phyloP scores from a whole-genome alignment of 257 asterid genomes.

The Linaria vulgaris region DNA sequence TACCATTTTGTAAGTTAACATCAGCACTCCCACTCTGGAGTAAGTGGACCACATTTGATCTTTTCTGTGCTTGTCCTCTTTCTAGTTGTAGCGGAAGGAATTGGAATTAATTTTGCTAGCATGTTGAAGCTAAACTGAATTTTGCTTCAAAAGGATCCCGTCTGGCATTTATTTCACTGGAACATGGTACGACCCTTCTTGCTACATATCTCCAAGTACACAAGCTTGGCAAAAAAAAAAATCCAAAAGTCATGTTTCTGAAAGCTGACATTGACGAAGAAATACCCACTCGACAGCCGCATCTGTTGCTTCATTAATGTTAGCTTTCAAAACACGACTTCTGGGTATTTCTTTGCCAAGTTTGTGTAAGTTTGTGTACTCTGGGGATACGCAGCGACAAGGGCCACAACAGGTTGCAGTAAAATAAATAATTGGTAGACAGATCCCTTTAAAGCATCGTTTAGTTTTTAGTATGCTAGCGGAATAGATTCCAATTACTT shows the following conservation, averaged over 20 bases:
- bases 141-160: constrained; percentile 53
- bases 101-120: constrained; percentile 45
- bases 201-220: constrained; percentile 53
- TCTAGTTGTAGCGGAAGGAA: constrained; percentile 50
- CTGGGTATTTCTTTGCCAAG: constrained; percentile 50
- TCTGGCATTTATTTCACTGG: constrained; percentile 78
- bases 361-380: constrained; percentile 29
- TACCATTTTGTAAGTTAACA: too few species aligned
- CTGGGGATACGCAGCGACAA: constrained; percentile 61
- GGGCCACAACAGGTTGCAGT: constrained; percentile 91
- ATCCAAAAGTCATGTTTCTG: constrained; percentile 53
- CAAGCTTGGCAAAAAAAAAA: constrained; percentile 50
- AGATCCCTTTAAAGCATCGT: constrained; percentile 52
- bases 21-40: too few species aligned
- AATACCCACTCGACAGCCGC: constrained; percentile 24
- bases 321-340: constrained; percentile 62
- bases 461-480: constrained; percentile 46
- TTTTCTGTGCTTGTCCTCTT: neutral
- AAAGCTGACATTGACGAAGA: constrained; percentile 73
- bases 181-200: constrained; percentile 86
- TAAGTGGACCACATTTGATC: too few species aligned
- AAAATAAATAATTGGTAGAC: constrained; percentile 66
- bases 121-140: constrained; percentile 44
- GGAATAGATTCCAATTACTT: constrained; percentile 52
- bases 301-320: constrained; percentile 58